Conservation (phyloP, 371 early-diverging fungal genomes). For the Fennellomyces sp. region DNA sequence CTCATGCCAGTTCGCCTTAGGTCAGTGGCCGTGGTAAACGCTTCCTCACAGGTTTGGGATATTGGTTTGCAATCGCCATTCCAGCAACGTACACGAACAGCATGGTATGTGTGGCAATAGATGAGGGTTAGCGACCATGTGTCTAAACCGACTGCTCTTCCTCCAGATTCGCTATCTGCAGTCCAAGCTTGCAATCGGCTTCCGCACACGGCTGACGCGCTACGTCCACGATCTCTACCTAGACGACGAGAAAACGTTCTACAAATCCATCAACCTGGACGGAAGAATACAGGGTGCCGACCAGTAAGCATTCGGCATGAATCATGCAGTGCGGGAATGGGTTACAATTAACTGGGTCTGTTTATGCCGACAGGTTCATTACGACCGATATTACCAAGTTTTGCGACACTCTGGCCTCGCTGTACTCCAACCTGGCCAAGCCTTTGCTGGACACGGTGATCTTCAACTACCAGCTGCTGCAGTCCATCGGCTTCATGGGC, state of each 20-base stretch:
- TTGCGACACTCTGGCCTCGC: slow-evolving; percentile 72
- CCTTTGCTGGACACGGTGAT: slow-evolving; percentile 85
- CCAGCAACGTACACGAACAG: slow-evolving; percentile 98
- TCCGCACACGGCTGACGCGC: slow-evolving; percentile 81
- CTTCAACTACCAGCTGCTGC: slow-evolving; percentile 82
- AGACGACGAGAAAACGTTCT: slow-evolving; percentile 75
- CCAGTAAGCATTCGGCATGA: slow-evolving; percentile 55
- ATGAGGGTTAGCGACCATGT: too few species aligned
- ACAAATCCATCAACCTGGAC: slow-evolving; percentile 83
- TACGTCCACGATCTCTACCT: slow-evolving; percentile 83
- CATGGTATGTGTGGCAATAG: slow-evolving; percentile 67
- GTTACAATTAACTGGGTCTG: neutral
- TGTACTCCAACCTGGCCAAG: slow-evolving; percentile 88
- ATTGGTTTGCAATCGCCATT: slow-evolving; percentile 96
- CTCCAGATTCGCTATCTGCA: slow-evolving; percentile 82
- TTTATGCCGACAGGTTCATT: slow-evolving; percentile 53
- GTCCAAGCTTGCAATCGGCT: slow-evolving; percentile 89
- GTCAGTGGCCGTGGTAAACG: slow-evolving; percentile 41
- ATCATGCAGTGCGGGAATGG: neutral
- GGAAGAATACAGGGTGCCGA: slow-evolving; percentile 85
- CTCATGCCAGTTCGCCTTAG: slow-evolving; percentile 10
- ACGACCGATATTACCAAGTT: slow-evolving; percentile 87
- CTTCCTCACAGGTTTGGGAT: slow-evolving; percentile 59
- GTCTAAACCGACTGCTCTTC: neutral
- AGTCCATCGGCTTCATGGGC: slow-evolving; percentile 76